Percentiles rank a stretch among this genome's conserved stretches.
These are phyloP conservation scores for Bondarzewia mesenterica DNA, from an alignment of 1,284 basidiomycete species.

Conservation along the genomic window DNA sequence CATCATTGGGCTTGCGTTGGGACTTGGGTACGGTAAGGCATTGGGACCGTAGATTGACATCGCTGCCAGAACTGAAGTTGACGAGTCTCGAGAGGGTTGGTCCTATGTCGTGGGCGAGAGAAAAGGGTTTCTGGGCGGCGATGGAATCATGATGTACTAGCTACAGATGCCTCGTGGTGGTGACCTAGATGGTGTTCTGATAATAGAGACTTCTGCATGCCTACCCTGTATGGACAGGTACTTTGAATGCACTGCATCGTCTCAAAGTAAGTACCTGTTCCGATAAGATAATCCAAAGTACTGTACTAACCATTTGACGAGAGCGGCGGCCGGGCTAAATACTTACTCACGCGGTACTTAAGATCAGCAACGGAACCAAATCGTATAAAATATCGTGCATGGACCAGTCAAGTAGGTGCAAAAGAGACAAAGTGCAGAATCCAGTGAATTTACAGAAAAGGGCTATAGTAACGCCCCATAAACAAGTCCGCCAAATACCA, in stretches of 20 bases:
- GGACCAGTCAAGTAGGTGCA: not conserved
- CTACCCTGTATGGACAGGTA: not conserved
- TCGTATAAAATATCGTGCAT: too few relatives aligned
- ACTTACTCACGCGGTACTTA: too few relatives aligned
- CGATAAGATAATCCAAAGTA: not conserved
- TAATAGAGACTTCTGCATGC: not conserved
- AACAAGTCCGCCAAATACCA: not conserved
- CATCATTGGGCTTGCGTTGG: slow-evolving; percentile 5
- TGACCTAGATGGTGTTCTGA: not conserved
- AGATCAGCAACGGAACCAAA: too few relatives aligned
- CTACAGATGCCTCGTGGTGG: not conserved
- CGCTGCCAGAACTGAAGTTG: not conserved
- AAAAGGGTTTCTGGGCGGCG: not conserved
- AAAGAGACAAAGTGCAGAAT: not conserved
- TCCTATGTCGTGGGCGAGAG: slow-evolving; percentile 4
- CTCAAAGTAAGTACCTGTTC: not conserved
- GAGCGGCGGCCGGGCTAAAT: too few relatives aligned
- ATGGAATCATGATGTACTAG: not conserved
- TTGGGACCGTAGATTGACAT: slow-evolving; percentile 11
- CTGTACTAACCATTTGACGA: too few relatives aligned
- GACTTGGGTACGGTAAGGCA: slow-evolving; percentile 10
- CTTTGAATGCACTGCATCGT: not conserved
- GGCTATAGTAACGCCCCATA: not conserved
- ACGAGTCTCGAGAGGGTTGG: not conserved
- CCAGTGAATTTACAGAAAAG: slow-evolving; percentile 1